Evolutionary conservation across 371 early-diverging fungal species (phyloP).

Genomic region (Syncephalastrum sp.): DNA sequence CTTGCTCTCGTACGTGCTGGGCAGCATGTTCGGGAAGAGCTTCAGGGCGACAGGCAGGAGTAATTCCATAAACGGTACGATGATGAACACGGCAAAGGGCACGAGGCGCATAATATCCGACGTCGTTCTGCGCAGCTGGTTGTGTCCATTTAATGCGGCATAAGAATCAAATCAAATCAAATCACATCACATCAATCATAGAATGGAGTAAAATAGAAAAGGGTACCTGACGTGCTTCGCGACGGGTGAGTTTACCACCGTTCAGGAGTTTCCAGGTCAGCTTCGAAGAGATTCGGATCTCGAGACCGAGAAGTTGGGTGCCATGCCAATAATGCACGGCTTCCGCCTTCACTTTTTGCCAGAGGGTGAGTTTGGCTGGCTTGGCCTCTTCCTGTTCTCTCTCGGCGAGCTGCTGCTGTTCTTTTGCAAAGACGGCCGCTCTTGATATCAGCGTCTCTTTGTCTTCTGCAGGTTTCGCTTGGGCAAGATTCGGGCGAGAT

Average conservation of each 20-base stretch:
- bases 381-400: constrained; percentile 15
- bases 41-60: constrained; percentile 87
- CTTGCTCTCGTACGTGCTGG: constrained; percentile 92
- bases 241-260: constrained; percentile 79
- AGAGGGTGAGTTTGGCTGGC: constrained; percentile 63
- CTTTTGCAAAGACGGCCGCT: constrained; percentile 37
- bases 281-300: constrained; percentile 82
- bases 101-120: constrained; percentile 85
- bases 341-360: constrained; percentile 88
- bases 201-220: not conserved
- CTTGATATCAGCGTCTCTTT: constrained; percentile 40
- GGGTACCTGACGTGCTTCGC: constrained; percentile 85
- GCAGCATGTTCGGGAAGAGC: constrained; percentile 96
- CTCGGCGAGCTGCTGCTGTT: constrained; percentile 16
- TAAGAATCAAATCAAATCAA: no score
- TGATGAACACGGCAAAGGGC: constrained; percentile 89
- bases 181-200: no score
- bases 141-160: no score
- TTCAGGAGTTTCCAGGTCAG: constrained; percentile 72
- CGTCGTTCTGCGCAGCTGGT: constrained; percentile 77
- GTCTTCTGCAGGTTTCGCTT: constrained; percentile 14
- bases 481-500: no score
- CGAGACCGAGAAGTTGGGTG: constrained; percentile 86
- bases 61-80: constrained; percentile 94
- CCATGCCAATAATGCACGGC: constrained; percentile 94